A percentile compares a stretch with the other conserved stretches of the same genome.
Evolutionary conservation across 1,139 yeast species (phyloP).

Genomic region (Kurtzmaniella quercitrusa): DNA sequence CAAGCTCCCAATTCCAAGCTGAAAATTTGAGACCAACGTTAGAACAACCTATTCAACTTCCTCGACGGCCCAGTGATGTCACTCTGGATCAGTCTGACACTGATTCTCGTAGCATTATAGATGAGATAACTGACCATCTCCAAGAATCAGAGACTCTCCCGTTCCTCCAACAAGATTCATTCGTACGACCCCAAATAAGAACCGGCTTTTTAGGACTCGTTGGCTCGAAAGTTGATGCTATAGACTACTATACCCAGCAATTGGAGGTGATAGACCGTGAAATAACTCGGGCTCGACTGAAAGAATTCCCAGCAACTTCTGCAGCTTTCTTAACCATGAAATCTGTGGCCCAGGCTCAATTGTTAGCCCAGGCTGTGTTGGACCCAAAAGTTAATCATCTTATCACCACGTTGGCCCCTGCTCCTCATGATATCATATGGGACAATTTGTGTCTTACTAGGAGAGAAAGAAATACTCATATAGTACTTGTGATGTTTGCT

Average conservation of each 20-base stretch:
- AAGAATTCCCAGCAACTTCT: conserved; percentile 60
- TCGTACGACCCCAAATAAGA: conserved; percentile 47
- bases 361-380: conserved; percentile 83
- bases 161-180: conserved; percentile 24
- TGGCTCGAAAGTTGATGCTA: conserved; percentile 62
- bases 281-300: conserved; percentile 51
- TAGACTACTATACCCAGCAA: conserved; percentile 53
- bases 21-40: conserved; percentile 22
- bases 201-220: conserved; percentile 50
- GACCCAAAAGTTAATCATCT: conserved; percentile 75
- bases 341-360: conserved; percentile 80
- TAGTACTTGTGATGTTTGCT: conserved; percentile 57
- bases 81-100: conserved; percentile 15
- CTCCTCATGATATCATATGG: conserved; percentile 87
- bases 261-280: conserved; percentile 55
- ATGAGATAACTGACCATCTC: conserved; percentile 14
- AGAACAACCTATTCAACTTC: conserved; percentile 22
- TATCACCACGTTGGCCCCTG: conserved; percentile 76
- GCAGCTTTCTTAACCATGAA: conserved; percentile 82
- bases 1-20: conserved; percentile 29
- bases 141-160: conserved; percentile 15
- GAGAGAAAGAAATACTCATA: conserved; percentile 51
- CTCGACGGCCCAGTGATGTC: conserved; percentile 6
- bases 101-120: conserved; percentile 10
- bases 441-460: conserved; percentile 62